Conservation (phyloP, 140 eudicot genomes). For the Erigeron philadelphicus region DNA sequence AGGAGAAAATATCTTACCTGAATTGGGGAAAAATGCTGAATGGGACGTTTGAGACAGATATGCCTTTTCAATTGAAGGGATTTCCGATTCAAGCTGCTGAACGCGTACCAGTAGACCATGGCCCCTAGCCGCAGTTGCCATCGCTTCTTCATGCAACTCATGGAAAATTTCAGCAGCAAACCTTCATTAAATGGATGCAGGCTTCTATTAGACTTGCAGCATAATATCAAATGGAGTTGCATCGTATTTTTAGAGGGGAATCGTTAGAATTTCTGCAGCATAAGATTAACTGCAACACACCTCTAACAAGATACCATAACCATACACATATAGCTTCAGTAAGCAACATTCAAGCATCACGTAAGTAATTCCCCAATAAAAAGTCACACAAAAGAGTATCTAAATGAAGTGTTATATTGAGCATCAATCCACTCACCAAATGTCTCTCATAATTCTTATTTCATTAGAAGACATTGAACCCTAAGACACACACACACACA, state of each 20-base stretch:
- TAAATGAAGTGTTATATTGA: not conserved
- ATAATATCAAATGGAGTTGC: not conserved
- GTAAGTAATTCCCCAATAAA: not conserved
- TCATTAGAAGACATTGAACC: slow-evolving; percentile 16
- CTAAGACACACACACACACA: slow-evolving; percentile 19
- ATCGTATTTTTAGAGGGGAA: not conserved
- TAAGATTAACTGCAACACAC: not conserved
- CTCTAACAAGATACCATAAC: not conserved
- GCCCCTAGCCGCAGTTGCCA: slow-evolving; percentile 94
- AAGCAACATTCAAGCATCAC: no score
- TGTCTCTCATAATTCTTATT: not conserved
- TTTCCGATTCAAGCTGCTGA: slow-evolving; percentile 79
- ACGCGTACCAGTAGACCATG: slow-evolving; percentile 68
- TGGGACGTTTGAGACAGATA: slow-evolving; percentile 78
- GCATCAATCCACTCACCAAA: slow-evolving; percentile 4
- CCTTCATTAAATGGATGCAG: slow-evolving; percentile 38
- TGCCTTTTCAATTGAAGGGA: slow-evolving; percentile 74
- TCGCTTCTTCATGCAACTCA: slow-evolving; percentile 87
- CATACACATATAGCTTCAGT: not conserved
- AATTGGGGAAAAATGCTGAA: slow-evolving; percentile 50
- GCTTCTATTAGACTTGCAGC: slow-evolving; percentile 15
- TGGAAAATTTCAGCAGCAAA: slow-evolving; percentile 97
- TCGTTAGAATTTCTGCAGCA: not conserved
- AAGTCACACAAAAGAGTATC: not conserved
- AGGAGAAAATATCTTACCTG: slow-evolving; percentile 47